Conservation (phyloP, 2,329 filamentous ascomycete genomes). For the Talaromyces rugulosus region DNA sequence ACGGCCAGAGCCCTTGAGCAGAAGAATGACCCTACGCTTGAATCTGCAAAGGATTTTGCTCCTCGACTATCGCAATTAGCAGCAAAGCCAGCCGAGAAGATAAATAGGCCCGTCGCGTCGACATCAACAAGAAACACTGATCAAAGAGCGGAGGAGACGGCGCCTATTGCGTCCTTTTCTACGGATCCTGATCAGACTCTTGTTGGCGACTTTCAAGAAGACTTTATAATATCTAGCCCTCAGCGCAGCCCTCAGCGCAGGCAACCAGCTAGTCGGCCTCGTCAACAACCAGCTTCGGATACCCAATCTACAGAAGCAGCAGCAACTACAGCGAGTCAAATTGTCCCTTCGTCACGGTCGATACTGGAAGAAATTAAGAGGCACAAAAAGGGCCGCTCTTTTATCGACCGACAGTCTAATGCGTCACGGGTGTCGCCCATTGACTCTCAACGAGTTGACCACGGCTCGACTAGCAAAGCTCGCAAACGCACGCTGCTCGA, state of each 20-base stretch:
- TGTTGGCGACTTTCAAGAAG: conserved; percentile 14
- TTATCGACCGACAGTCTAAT: conserved; percentile 33
- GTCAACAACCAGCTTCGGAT: neutral
- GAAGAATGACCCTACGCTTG: neutral
- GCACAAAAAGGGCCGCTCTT: conserved; percentile 16
- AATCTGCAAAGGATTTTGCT: neutral
- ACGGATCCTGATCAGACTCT: conserved; percentile 11
- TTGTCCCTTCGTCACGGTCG: conserved; percentile 4
- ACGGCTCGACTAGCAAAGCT: neutral
- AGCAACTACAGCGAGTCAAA: neutral
- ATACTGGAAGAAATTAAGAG: conserved; percentile 14
- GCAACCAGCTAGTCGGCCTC: neutral
- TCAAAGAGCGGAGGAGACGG: conserved; percentile 10
- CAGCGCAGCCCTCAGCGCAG: neutral
- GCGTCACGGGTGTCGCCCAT: conserved; percentile 34
- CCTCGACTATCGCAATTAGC: conserved; percentile 3
- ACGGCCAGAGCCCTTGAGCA: neutral
- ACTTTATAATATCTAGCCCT: neutral
- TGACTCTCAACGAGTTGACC: conserved; percentile 7
- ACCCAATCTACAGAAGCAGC: neutral
- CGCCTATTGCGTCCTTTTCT: conserved; percentile 8
- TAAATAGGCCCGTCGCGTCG: conserved; percentile 1
- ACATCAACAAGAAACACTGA: neutral
- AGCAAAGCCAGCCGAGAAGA: conserved; percentile 6
- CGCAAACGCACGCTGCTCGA: conserved; percentile 10